Percentiles rank a stretch among this genome's conserved stretches.
Conservation (phyloP, 345 rosid genomes). For the Odontarrhena argentea region DNA sequence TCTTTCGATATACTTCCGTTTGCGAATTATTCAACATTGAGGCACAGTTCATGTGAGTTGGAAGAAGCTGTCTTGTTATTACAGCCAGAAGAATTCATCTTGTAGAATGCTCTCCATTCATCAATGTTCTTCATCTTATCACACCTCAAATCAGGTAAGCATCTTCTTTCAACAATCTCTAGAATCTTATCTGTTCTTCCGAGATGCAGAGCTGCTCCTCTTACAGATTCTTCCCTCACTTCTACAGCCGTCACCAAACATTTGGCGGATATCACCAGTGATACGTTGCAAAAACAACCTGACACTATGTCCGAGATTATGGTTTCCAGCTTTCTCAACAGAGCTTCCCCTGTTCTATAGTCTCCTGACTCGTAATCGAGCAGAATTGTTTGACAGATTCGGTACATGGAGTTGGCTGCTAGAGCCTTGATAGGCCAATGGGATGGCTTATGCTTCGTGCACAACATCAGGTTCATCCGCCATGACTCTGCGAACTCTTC, state of each 20-base stretch:
- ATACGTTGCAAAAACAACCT: slow-evolving; percentile 78
- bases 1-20: too few relatives aligned
- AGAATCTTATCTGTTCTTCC: slow-evolving; percentile 61
- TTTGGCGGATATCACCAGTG: slow-evolving; percentile 49
- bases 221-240: slow-evolving; percentile 57
- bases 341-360: slow-evolving; percentile 35
- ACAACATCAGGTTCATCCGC: slow-evolving; percentile 38
- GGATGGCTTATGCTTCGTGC: slow-evolving; percentile 53
- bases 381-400: slow-evolving; percentile 64
- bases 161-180: slow-evolving; percentile 51
- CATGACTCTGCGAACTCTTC: slow-evolving; percentile 47
- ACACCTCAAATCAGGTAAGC: slow-evolving; percentile 45
- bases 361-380: slow-evolving; percentile 39
- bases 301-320: slow-evolving; percentile 68
- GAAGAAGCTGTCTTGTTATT: slow-evolving; percentile 1
- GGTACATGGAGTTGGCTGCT: slow-evolving; percentile 85
- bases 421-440: slow-evolving; percentile 67
- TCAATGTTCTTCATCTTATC: slow-evolving; percentile 56
- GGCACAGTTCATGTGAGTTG: slow-evolving; percentile 16
- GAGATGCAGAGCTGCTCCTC: slow-evolving; percentile 59
- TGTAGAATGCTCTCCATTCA: slow-evolving; percentile 60
- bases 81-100: slow-evolving; percentile 24
- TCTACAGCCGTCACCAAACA: slow-evolving; percentile 61
- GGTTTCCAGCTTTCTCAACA: slow-evolving; percentile 48
- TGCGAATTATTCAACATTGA: slow-evolving; percentile 18